These are phyloP conservation scores for Mycena haematopus DNA, from an alignment of 768 basidiomycete species.

Conservation along the genomic window DNA sequence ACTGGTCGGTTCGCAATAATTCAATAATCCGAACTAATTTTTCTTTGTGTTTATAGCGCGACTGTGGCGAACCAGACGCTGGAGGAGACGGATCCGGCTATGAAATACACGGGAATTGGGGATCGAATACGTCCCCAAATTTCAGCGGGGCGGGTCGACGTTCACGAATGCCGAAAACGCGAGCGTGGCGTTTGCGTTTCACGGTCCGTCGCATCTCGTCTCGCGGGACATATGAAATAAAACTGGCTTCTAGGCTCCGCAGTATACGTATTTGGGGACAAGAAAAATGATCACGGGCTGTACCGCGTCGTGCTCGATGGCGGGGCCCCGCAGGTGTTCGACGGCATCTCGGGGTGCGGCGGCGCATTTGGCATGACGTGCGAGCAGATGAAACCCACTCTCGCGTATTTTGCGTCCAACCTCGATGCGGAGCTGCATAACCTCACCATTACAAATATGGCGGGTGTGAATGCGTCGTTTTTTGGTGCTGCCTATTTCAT, in stretches of 20 bases:
- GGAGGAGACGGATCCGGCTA: constrained; percentile 45
- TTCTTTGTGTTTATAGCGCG: constrained; percentile 40
- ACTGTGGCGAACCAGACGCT: constrained; percentile 48
- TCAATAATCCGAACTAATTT: not conserved
- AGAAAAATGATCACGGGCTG: constrained; percentile 55
- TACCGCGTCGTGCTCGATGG: constrained; percentile 50
- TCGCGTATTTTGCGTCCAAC: constrained; percentile 51
- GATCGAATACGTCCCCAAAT: constrained; percentile 47
- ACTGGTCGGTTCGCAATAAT: not conserved
- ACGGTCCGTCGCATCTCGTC: constrained; percentile 37
- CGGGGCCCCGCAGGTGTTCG: constrained; percentile 39
- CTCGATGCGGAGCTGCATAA: constrained; percentile 46
- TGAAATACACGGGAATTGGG: constrained; percentile 52
- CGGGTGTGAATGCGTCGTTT: constrained; percentile 50
- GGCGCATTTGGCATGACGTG: constrained; percentile 51
- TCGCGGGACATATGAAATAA: not conserved
- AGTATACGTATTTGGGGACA: constrained; percentile 54
- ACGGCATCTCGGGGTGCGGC: constrained; percentile 54
- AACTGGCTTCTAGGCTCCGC: constrained; percentile 42
- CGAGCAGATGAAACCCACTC: constrained; percentile 51
- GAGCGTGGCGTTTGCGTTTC: constrained; percentile 47
- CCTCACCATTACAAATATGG: constrained; percentile 46
- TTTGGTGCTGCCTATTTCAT: constrained; percentile 41
- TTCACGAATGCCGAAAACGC: constrained; percentile 50
- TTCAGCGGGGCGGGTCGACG: constrained; percentile 54